Conservation (phyloP, 139 green algal species). For the Chara braunii region DNA sequence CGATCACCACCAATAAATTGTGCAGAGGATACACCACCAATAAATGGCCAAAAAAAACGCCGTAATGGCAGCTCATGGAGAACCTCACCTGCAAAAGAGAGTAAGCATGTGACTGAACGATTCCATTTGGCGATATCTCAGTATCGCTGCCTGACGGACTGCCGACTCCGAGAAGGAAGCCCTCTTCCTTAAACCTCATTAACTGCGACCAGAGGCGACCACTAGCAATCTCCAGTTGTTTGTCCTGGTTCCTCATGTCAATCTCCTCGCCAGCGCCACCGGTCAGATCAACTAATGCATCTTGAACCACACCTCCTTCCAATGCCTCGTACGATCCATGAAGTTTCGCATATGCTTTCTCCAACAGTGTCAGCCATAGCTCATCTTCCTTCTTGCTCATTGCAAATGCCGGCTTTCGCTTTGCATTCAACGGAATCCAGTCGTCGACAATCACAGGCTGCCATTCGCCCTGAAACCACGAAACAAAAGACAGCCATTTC, state of each 20-base stretch:
- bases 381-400: conserved; percentile 22
- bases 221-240: conserved; percentile 21
- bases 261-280: conserved; percentile 35
- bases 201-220: conserved; percentile 17
- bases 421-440: conserved; percentile 15
- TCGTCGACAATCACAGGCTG: conserved; percentile 24
- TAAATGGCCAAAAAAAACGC: no score
- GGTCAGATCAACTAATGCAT: conserved; percentile 44
- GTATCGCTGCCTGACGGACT: conserved; percentile 12
- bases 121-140: conserved; percentile 21
- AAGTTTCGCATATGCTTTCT: conserved; percentile 48
- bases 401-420: conserved; percentile 12
- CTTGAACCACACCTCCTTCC: conserved; percentile 29
- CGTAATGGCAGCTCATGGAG: no score
- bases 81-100: conserved; percentile 21
- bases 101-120: conserved; percentile 37
- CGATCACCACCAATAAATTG: no score
- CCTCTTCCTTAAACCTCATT: conserved; percentile 17
- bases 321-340: conserved; percentile 39
- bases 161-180: conserved; percentile 23
- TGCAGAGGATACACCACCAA: no score
- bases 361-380: conserved; percentile 34
- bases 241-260: conserved; percentile 22
- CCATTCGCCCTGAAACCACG: conserved; percentile 32
- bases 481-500: no score